Conservation (phyloP, 345 rosid genomes). For the Eucalyptus cloeziana region DNA sequence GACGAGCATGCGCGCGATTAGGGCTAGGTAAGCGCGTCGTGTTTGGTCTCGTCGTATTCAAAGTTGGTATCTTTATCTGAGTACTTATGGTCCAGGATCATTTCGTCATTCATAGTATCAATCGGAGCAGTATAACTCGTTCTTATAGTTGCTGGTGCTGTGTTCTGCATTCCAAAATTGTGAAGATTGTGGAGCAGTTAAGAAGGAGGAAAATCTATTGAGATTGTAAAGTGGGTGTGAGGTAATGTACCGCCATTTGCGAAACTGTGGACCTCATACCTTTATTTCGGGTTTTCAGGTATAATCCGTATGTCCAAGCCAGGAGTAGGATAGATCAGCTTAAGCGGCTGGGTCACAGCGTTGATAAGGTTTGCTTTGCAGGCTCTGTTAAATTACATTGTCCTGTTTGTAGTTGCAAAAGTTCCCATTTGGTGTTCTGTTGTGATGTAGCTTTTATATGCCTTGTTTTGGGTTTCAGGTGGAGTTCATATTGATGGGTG, state of each 20-base stretch:
- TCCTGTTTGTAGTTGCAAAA: not conserved
- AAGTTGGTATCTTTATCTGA: not conserved
- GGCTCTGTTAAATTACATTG: not conserved
- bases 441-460: not conserved
- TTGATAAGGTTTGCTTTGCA: conserved; percentile 56
- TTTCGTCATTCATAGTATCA: not conserved
- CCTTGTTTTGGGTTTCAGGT: conserved; percentile 34
- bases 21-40: conserved; percentile 61
- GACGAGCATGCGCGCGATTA: conserved; percentile 97
- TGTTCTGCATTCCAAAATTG: not conserved
- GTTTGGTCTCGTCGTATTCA: not conserved
- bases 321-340: conserved; percentile 99
- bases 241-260: not conserved
- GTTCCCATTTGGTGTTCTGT: not conserved
- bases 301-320: conserved; percentile 96
- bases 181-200: not conserved
- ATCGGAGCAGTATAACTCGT: not conserved
- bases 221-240: not conserved
- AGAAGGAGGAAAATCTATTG: not conserved
- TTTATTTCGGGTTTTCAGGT: conserved; percentile 22
- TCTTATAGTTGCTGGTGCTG: not conserved
- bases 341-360: conserved; percentile 97
- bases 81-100: not conserved
- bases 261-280: not conserved
- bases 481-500: conserved; percentile 98